phyloP scores from a whole-genome alignment of 306 rosid genomes.

The Fagus sylvatica region DNA sequence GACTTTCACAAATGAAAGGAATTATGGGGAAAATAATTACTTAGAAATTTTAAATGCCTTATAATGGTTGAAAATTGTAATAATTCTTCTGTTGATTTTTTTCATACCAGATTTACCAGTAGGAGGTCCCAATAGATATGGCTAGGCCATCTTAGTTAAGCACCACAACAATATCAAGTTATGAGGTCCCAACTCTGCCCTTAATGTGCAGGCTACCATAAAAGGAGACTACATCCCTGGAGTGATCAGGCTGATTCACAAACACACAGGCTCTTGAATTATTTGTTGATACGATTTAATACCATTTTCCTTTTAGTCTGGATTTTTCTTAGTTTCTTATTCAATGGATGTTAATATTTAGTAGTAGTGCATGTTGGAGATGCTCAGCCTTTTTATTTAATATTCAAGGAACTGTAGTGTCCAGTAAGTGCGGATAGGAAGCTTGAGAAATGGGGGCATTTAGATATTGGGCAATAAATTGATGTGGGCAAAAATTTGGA shows the following conservation, averaged over 20 bases:
- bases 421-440: not conserved
- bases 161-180: no score
- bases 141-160: no score
- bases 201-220: no score
- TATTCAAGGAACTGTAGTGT: not conserved
- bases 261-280: not conserved
- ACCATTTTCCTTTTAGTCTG: no score
- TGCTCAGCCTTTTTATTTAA: not conserved
- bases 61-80: not conserved
- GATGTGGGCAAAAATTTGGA: not conserved
- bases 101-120: not conserved
- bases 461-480: not conserved
- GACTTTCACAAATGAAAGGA: no score
- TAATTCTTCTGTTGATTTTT: not conserved
- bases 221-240: not conserved
- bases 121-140: not conserved
- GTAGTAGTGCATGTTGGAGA: not conserved
- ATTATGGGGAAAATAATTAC: no score
- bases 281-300: not conserved
- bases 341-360: not conserved
- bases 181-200: no score
- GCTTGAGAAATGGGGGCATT: not conserved
- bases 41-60: no score
- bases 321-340: not conserved
- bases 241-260: not conserved